These are phyloP conservation scores for Phytopythium litorale DNA, from an alignment of 352 stramenopile genomes.

Conservation along the genomic window DNA sequence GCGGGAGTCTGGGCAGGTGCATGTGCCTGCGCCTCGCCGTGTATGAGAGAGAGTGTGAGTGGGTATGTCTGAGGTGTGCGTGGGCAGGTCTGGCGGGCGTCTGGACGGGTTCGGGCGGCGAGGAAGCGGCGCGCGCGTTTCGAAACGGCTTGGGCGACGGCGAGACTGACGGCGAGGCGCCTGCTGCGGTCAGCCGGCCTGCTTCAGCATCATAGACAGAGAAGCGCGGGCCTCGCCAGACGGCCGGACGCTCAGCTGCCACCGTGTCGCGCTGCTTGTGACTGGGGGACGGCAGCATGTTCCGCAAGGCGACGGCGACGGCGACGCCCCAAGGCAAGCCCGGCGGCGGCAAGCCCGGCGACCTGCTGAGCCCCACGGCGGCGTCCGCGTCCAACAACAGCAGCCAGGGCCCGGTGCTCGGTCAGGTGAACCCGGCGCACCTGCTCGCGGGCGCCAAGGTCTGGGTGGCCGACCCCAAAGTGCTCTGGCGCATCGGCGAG, in stretches of 20 bases:
- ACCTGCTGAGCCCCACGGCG: slow-evolving; percentile 5
- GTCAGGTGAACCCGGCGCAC: slow-evolving; percentile 46
- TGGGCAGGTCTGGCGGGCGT: neutral
- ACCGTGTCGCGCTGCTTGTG: neutral
- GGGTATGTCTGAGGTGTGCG: neutral
- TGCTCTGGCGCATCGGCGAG: slow-evolving; percentile 79
- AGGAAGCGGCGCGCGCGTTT: slow-evolving; percentile 5
- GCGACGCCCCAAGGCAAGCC: neutral
- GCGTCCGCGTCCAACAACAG: neutral
- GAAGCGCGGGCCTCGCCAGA: neutral
- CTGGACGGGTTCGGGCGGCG: neutral
- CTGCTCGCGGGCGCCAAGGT: slow-evolving; percentile 56
- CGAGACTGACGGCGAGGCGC: too few species aligned
- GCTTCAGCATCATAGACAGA: neutral
- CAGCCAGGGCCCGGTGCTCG: slow-evolving; percentile 14
- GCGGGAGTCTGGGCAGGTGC: too few species aligned
- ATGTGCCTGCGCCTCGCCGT: too few species aligned
- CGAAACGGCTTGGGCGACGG: slow-evolving; percentile 1
- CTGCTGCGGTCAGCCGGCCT: too few species aligned
- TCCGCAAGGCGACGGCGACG: slow-evolving; percentile 4
- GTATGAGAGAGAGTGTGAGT: too few species aligned
- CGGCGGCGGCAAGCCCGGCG: neutral
- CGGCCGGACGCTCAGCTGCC: neutral
- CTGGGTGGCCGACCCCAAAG: slow-evolving; percentile 70
- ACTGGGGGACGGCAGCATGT: neutral